These are phyloP conservation scores for Paecilomyces niveus DNA, from an alignment of 2,329 filamentous ascomycete genomes.

Conservation along the genomic window DNA sequence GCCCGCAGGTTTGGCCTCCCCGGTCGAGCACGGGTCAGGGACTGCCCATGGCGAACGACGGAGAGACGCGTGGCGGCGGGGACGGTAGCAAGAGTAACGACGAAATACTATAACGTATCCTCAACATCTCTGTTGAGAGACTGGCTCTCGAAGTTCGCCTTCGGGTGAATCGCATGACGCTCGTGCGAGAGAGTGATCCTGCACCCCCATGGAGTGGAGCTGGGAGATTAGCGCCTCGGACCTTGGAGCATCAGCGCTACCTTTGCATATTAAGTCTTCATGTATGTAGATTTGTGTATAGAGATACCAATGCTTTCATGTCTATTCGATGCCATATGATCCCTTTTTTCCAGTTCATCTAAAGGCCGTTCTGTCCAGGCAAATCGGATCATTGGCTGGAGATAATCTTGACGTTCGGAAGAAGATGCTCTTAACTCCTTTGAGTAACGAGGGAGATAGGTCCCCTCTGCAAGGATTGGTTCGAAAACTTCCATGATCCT, in stretches of 20 bases:
- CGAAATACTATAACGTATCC: not conserved
- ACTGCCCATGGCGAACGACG: not conserved
- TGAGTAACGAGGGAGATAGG: too few species aligned
- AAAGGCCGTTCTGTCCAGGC: too few species aligned
- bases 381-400: too few species aligned
- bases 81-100: not conserved
- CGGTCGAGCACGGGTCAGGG: constrained; percentile 9
- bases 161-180: not conserved
- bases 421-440: too few species aligned
- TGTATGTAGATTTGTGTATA: not conserved
- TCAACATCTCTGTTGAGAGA: not conserved
- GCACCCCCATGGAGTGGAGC: not conserved
- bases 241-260: not conserved
- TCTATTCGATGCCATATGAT: not conserved
- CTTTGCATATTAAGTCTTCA: not conserved
- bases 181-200: not conserved
- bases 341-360: not conserved
- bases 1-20: constrained; percentile 43
- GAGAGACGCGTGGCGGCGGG: not conserved
- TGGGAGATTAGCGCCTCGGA: not conserved
- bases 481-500: too few species aligned
- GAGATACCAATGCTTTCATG: not conserved
- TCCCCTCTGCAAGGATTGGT: too few species aligned
- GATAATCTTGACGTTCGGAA: too few species aligned
- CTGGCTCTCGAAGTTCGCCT: not conserved